Evolutionary conservation across 371 early-diverging fungal species (phyloP).

Genomic region (Conidiobolus coronatus): DNA sequence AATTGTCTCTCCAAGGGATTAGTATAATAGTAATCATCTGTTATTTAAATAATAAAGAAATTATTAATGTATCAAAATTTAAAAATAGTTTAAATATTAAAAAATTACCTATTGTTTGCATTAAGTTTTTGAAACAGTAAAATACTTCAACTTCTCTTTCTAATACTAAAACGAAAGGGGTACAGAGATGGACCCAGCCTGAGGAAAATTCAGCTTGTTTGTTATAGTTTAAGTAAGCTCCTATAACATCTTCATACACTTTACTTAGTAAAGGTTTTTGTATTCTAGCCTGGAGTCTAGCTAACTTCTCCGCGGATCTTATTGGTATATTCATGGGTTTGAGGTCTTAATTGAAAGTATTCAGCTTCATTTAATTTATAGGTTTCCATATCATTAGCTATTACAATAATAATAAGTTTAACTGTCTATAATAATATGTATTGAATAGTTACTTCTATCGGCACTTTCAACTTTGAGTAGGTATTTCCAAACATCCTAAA

Average conservation of each 20-base stretch:
- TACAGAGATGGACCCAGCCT: conserved; percentile 51
- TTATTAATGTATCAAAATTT: neutral
- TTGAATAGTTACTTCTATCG: conserved; percentile 51
- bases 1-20: conserved; percentile 25
- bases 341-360: conserved; percentile 52
- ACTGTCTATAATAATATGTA: conserved; percentile 3
- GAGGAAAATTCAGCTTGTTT: conserved; percentile 53
- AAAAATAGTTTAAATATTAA: neutral
- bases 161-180: conserved; percentile 57
- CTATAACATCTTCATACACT: conserved; percentile 57
- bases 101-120: conserved; percentile 33
- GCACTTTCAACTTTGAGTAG: conserved; percentile 65
- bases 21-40: conserved; percentile 14
- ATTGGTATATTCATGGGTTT: conserved; percentile 46
- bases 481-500: conserved; percentile 76
- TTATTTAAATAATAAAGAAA: conserved; percentile 1
- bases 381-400: conserved; percentile 3
- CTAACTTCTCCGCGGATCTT: conserved; percentile 67
- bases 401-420: too few relatives aligned
- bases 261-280: conserved; percentile 10
- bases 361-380: conserved; percentile 35
- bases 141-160: conserved; percentile 57
- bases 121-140: conserved; percentile 51
- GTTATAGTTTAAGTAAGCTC: conserved; percentile 56
- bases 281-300: conserved; percentile 39